Conservation (phyloP, 441 rosid species). For the Populus hybrid region DNA sequence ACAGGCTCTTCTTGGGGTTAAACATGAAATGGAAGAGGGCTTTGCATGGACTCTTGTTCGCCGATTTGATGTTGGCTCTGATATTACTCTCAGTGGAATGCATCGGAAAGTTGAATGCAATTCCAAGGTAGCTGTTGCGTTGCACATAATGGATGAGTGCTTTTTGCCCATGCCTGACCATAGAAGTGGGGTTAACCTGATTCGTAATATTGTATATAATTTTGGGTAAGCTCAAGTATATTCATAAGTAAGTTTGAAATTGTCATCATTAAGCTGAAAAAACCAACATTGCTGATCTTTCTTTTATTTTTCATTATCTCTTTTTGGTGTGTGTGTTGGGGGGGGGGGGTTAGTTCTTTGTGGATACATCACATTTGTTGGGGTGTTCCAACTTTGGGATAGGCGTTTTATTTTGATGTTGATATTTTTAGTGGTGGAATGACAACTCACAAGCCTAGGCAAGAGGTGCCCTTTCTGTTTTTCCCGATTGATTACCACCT, state of each 20-base stretch:
- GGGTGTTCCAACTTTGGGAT: background rate
- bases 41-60: conserved; percentile 80
- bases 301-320: no score
- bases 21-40: conserved; percentile 74
- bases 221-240: conserved; percentile 55
- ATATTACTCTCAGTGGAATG: conserved; percentile 45
- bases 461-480: background rate
- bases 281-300: background rate
- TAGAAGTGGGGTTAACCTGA: conserved; percentile 80
- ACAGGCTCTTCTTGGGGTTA: conserved; percentile 70
- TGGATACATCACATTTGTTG: background rate
- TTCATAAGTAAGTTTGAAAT: background rate
- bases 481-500: background rate
- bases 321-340: background rate
- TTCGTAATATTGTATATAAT: conserved; percentile 80
- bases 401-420: background rate
- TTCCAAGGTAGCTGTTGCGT: conserved; percentile 88
- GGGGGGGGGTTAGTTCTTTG: background rate
- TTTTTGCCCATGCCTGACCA: conserved; percentile 82
- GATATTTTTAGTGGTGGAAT: background rate
- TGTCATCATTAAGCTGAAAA: background rate
- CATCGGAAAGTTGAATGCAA: conserved; percentile 65
- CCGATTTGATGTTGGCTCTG: conserved; percentile 57
- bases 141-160: conserved; percentile 89
- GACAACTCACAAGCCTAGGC: background rate